These are phyloP conservation scores for Fimicolochytrium jonesii DNA, from an alignment of 192 early-diverging fungal genomes.

Conservation along the genomic window DNA sequence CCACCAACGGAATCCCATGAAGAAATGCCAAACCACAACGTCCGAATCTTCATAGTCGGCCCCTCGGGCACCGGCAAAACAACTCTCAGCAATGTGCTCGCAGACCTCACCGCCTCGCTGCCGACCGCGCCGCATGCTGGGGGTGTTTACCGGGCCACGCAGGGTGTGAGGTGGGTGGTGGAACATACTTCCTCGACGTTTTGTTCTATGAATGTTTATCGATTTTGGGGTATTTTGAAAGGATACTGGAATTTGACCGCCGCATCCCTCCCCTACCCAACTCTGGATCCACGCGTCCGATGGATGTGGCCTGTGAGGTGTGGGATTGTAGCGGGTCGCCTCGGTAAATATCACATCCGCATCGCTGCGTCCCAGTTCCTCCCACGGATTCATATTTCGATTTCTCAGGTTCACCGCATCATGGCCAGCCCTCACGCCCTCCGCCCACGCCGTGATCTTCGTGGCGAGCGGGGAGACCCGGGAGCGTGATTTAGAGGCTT, in stretches of 20 bases:
- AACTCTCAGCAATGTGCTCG: background rate
- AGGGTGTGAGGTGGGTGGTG: background rate
- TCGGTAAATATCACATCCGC: background rate
- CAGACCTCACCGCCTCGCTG: background rate
- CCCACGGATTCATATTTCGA: too few relatives aligned
- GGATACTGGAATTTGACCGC: slow-evolving; percentile 1
- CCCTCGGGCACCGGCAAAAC: background rate
- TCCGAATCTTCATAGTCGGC: background rate
- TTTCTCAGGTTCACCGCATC: background rate
- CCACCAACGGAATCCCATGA: too few relatives aligned
- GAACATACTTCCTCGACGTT: too few relatives aligned
- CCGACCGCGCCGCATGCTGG: background rate
- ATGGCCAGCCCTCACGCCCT: background rate
- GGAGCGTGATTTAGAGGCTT: background rate
- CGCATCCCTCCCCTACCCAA: background rate
- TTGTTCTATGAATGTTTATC: background rate
- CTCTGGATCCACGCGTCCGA: too few relatives aligned
- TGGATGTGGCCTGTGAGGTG: background rate
- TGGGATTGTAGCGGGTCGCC: slow-evolving; percentile 1
- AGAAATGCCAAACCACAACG: too few relatives aligned
- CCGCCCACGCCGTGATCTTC: background rate
- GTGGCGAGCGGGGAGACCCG: background rate
- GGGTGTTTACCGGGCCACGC: background rate
- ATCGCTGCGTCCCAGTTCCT: too few relatives aligned
- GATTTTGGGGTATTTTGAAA: background rate